A percentile compares a stretch with the other conserved stretches of the same genome.
Conservation (phyloP, 768 basidiomycete genomes). For the Pleurotus pulmonarius region DNA sequence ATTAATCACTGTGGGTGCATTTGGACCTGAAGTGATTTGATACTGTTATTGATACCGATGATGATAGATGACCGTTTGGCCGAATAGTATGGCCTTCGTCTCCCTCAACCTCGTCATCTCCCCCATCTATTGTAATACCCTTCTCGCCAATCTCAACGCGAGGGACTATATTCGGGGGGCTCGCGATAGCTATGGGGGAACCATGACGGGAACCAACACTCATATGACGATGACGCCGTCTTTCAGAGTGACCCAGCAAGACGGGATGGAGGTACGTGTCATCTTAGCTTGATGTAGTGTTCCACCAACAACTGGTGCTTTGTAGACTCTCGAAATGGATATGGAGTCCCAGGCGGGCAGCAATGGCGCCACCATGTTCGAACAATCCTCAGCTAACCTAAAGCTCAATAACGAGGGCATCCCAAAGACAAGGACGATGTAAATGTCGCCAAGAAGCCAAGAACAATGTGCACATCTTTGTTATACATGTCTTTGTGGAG, state of each 20-base stretch:
- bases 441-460: neutral
- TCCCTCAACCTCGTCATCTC: slow-evolving; percentile 5
- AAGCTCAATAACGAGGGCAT: neutral
- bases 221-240: slow-evolving; percentile 6
- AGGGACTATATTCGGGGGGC: slow-evolving; percentile 2
- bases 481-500: neutral
- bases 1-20: slow-evolving; percentile 1
- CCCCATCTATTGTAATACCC: slow-evolving; percentile 8
- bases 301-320: neutral
- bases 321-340: neutral
- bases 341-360: neutral
- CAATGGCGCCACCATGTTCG: neutral
- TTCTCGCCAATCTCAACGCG: slow-evolving; percentile 4
- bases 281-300: too few relatives aligned
- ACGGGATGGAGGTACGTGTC: slow-evolving; percentile 1
- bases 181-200: neutral
- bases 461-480: neutral
- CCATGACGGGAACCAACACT: neutral
- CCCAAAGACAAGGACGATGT: neutral
- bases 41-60: neutral
- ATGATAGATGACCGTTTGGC: slow-evolving; percentile 1
- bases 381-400: neutral
- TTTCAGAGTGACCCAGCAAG: neutral
- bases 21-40: neutral
- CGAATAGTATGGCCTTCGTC: slow-evolving; percentile 1